These are phyloP conservation scores for Penicillium herquei DNA, from an alignment of 495 filamentous ascomycete species.

Conservation along the genomic window DNA sequence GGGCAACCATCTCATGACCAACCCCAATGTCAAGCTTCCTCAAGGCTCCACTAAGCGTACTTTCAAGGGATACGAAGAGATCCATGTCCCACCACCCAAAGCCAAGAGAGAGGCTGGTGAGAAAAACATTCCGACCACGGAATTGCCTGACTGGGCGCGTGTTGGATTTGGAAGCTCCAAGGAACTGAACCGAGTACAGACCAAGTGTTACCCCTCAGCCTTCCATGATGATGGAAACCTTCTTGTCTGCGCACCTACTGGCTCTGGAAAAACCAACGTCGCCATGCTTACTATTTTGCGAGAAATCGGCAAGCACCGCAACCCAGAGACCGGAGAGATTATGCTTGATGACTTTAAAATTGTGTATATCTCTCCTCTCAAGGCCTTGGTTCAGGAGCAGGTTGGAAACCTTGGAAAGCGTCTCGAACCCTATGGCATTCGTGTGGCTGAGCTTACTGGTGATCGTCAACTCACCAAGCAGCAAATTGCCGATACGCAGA, in stretches of 20 bases:
- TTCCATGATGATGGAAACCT: constrained; percentile 96
- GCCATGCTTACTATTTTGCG: constrained; percentile 95
- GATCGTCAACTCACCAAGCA: constrained; percentile 98
- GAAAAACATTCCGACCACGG: constrained; percentile 73
- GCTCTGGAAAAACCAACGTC: constrained; percentile 98
- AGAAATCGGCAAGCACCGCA: constrained; percentile 93
- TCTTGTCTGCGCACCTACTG: constrained; percentile 95
- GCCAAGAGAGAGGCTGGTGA: constrained; percentile 77
- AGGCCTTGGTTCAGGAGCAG: constrained; percentile 94
- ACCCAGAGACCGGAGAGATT: constrained; percentile 82
- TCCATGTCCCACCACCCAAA: constrained; percentile 91
- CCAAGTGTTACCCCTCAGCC: constrained; percentile 83
- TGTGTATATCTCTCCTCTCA: constrained; percentile 95
- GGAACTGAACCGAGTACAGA: constrained; percentile 92
- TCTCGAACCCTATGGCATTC: constrained; percentile 86
- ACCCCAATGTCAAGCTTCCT: constrained; percentile 90
- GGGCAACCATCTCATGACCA: constrained; percentile 98
- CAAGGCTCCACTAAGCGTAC: constrained; percentile 91
- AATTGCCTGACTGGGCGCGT: constrained; percentile 90
- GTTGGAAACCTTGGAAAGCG: constrained; percentile 95
- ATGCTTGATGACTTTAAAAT: constrained; percentile 97
- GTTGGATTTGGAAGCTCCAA: constrained; percentile 76
- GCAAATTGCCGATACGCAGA: constrained; percentile 95
- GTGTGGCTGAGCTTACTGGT: constrained; percentile 89
- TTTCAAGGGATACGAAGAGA: constrained; percentile 98